Base-by-base conservation (phyloP, 768 basidiomycete genomes). In the Mrakia gelida region DNA sequence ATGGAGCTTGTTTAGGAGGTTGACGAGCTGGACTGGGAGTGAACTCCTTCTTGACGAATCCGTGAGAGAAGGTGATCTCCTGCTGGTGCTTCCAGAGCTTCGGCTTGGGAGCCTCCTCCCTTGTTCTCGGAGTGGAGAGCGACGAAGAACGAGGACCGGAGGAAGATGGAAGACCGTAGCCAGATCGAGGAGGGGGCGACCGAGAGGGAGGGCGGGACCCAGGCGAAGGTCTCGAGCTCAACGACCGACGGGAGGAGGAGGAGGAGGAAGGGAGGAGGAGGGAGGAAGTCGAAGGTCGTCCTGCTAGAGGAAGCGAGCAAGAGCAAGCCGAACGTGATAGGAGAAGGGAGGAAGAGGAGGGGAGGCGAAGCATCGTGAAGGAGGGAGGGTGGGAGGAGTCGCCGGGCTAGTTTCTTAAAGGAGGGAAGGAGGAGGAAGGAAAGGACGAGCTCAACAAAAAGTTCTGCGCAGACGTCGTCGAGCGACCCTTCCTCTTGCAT, bases 1-100 rank as follows among this genome's bases (percentile, higher is more conserved):
- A 70, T 2, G 67, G 67, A n/a, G 67, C 67, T 9, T 23, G 34
- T n/a, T 23, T 38, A 0, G 67, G 67, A 18, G 67, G 67, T 26
- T 43, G 67, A 13, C 67, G 67, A 70, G 67, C 67, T 21, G 34
- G 67, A n/a, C 34, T 41, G 1, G 67, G 67, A 3, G 38, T 70
- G 38, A 41, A 41, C 21, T 21, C 21, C 38, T 70, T 70, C 34
- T n/a, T 18, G 21, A 70, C 67, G n/a, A 70, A 70, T 11, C 67
- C 67, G 13, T 70, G 67, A 6, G 67, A 70, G 67, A 70, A 70
- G 13, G 67, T 70, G 38, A 70, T 70, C 21, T 38, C 41, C 38
- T 70, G 67, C 21, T 45, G 34, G 34, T 45, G 34, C 38, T 70
- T 70, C 67, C 67, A 70, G 3, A 52, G 18, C 38, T 45, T 70